Evolutionary conservation across 345 rosid genomes (phyloP), one percentile per base, ranked within the genome.

Genomic region (Bruguiera gymnorhiza): DNA sequence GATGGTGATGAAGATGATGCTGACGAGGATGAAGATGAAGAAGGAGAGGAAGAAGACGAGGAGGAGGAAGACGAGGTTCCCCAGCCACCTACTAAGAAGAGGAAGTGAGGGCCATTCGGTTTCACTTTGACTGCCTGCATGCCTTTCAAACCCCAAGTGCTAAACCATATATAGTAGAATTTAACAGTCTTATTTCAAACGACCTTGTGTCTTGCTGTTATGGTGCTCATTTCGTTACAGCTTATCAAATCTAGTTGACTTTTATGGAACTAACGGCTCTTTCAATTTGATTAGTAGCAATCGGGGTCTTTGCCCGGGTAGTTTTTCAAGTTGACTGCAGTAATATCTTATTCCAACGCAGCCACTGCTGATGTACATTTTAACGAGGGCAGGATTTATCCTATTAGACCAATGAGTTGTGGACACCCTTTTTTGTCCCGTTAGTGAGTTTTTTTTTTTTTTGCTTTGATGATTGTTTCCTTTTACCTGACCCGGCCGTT

Each of bases 41-140:
- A 76, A 0, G 85, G 74, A 0, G 89, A 80, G 0, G 78, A 77
- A 0, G 84, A 81, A 0, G 80, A 81, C 0, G 77, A 78, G 0
- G 80, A 81, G 0, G 77, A 78, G 8, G 76, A 73, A 34, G 87
- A 84, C 0, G 86, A 83, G 29, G 76, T 66, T 78, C 86, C 78
- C 18, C 84, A 86, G 80, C 90, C 90, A 5, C 87, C 93, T 10
- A 8, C 88, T 52, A 88, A 86, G 82, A 86, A 83, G 80, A 86
- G 87, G 72, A 88, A 86, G 81, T 86, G 80, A 87, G 69, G 70
- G 36, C 56, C 37, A 36, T 10, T 2, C 29, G 10, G 65, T 46
- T 23, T 39, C n/a, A 37, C 39, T 26, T 31, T 54, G 8, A 57
- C 69, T 60, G 54, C 53, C 51, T 56, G 29, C 29, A 56, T 23